Base-by-base conservation (phyloP, 2,329 filamentous ascomycete genomes). In the Arachnopeziza araneosa region DNA sequence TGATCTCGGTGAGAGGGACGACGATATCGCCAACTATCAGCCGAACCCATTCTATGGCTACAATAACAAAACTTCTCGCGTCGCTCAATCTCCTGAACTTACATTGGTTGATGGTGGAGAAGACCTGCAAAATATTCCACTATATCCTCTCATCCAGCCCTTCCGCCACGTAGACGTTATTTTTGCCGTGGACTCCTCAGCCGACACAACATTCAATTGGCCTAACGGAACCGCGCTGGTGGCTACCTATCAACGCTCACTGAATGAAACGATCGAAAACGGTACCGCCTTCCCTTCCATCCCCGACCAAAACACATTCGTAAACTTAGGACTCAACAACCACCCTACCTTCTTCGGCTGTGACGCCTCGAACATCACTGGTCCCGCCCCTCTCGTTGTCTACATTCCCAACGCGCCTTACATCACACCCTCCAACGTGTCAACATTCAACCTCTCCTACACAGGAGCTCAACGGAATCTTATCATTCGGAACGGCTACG, bases 371-470 rank as follows among this genome's bases (percentile, higher is more conserved):
- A 91, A 92, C 74, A 79, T 83, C 54, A 85, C 85, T 0, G 66
- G 66, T 3, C 64, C 71, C 0, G 75, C 82, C 0, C 91, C 92
- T 0, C 75, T 96, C 1, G 78, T 96, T 63, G 90, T 96, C 64
- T 99, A 99, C 77, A 74, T 98, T 52, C 91, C 95, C 60, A 96
- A 95, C 71, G 81, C 87, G 23, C 93, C 92, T 1, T 96, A 96
- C 76, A 82, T 87, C 53, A 83, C 83, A 71, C 76, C 80, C 65
- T 89, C 87, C 73, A 98, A 98, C 77, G 81, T 88, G 7, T 89
- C 88, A 1, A 97, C 93, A 54, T 93, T 89, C 73, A 79, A 85
- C 62, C 78, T 85, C 48, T 74, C 75, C 50, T 91, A 93, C 79
- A 79, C 82, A 44, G 75, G 84, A 67, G 74, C 71, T 0, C 75